Evolutionary conservation across 768 basidiomycete species (phyloP).

Genomic region (Trametes sanguinea): DNA sequence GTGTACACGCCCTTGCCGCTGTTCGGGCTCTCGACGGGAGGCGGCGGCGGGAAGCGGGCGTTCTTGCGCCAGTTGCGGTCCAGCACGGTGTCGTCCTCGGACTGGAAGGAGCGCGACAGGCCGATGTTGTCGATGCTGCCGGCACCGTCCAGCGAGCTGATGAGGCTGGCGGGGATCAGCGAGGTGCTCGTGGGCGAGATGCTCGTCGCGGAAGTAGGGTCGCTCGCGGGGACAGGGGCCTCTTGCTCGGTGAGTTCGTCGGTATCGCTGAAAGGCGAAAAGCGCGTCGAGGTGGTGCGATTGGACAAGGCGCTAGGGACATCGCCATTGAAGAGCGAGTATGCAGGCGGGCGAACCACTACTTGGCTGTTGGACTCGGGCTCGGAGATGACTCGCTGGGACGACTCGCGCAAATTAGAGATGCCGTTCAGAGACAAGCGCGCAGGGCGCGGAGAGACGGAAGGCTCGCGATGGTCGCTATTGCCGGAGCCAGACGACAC

Average conservation of each 20-base stretch:
- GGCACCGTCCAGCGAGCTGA: constrained; percentile 51
- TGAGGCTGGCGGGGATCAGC: constrained; percentile 57
- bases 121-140: constrained; percentile 27
- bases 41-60: constrained; percentile 23
- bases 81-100: constrained; percentile 52
- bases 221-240: constrained; percentile 20
- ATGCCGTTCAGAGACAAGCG: constrained; percentile 29
- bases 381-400: constrained; percentile 8
- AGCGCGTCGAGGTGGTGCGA: constrained; percentile 36
- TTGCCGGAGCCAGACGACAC: constrained; percentile 22
- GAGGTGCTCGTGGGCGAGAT: constrained; percentile 48
- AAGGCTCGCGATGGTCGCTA: constrained; percentile 21
- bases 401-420: constrained; percentile 30
- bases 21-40: constrained; percentile 30
- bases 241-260: constrained; percentile 28
- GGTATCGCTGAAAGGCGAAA: constrained; percentile 57
- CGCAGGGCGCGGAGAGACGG: constrained; percentile 28
- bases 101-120: constrained; percentile 49
- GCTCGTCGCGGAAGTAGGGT: constrained; percentile 30
- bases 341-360: constrained; percentile 39
- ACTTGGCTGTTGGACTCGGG: constrained; percentile 22
- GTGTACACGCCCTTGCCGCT: constrained; percentile 27
- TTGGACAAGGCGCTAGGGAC: constrained; percentile 34
- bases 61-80: constrained; percentile 53
- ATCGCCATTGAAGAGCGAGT: constrained; percentile 45